Evolutionary conservation across 768 basidiomycete species (phyloP), one percentile per base, ranked within the genome.

Genomic region (Ramaria sp.): DNA sequence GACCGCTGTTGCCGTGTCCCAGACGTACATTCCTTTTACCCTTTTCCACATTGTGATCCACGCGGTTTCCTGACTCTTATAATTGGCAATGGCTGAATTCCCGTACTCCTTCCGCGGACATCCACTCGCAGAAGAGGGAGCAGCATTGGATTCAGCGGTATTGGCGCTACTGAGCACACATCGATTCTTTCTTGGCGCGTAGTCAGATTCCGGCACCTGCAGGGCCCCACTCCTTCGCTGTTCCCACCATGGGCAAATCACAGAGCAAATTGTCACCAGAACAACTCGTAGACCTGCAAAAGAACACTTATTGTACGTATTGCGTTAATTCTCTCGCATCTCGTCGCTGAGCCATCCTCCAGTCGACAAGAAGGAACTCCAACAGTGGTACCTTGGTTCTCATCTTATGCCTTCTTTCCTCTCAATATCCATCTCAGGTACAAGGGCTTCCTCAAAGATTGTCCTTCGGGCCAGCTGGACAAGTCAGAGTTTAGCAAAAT

Each of bases 371-470:
- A 85, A 89, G 68, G 92, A 96, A 71, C 84, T 95, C 45, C 92
- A 96, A 72, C 91, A 92, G 77, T 95, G 93, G 92, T 90, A 48
- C 22, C 53, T 59, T 30, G 27, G 17, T 49, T 5, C 12, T 22
- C 38, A 17, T 45, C 27, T 13, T 22, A 11, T 24, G 22, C 34
- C 22, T 3, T 59, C 34, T 58, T 24, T 46, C 45, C 17, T 47
- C 45, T 49, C 57, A 27, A 37, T 33, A 17, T 55, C 22, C 42
- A 39, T 50, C 19, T 47, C 42, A 95, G 91, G 94, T 95, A 98
- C 80, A 98, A 98, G 72, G 96, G 96, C 47, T 99, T 98, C 75
- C 82, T 95, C 67, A 96, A 93, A 72, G 96, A 99, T 72, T 99
- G 96, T 69, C 96, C 96, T 1, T 88, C 91, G 4, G 96, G 96